Conservation (phyloP, 225 moss, liverwort and hornwort species). For the Ulota crispa region DNA sequence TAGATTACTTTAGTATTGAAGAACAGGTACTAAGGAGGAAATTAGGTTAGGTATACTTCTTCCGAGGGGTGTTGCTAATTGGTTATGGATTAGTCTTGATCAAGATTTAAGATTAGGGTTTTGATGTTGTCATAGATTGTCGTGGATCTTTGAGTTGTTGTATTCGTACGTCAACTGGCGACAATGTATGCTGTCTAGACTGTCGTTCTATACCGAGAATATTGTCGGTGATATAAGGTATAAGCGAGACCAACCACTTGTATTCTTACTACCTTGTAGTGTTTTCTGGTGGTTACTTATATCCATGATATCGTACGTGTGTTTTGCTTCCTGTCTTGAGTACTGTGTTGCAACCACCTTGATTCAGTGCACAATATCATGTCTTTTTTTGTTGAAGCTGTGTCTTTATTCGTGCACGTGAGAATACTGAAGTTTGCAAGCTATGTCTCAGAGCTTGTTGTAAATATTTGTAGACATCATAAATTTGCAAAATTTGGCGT, state of each 20-base stretch:
- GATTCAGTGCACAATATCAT: neutral
- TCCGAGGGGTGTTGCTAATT: neutral
- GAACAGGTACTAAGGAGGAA: neutral
- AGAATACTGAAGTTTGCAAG: neutral
- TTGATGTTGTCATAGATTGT: neutral
- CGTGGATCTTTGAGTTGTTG: neutral
- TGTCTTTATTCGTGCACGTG: neutral
- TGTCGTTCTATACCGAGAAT: neutral
- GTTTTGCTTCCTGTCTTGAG: neutral
- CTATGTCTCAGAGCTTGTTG: neutral
- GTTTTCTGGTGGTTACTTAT: neutral
- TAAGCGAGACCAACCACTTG: neutral
- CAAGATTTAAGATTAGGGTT: constrained; percentile 18
- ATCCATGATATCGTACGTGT: neutral
- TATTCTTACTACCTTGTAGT: neutral
- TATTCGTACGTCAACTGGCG: neutral
- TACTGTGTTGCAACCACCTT: neutral
- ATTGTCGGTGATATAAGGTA: neutral
- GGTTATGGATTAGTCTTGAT: neutral
- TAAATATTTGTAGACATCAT: neutral
- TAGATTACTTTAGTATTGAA: neutral
- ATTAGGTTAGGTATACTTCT: neutral
- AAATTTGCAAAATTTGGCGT: neutral
- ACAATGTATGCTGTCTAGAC: neutral
- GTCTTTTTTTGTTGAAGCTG: constrained; percentile 13